phyloP scores from a whole-genome alignment of 371 early-diverging fungal species.

The Dinochytrium kinnereticum region DNA sequence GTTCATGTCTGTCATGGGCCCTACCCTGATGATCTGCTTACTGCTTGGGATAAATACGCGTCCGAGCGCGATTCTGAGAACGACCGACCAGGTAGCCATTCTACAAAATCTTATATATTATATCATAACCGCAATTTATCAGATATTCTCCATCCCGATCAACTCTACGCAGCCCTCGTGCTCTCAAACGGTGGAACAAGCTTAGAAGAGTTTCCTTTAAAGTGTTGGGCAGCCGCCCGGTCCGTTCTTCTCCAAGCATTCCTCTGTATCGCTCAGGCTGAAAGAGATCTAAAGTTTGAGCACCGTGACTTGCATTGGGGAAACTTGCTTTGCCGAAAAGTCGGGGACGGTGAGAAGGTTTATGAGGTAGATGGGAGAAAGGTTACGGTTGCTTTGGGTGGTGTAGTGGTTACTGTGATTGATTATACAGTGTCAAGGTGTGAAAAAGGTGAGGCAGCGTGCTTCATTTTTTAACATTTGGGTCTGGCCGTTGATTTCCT shows the following conservation, averaged over 20 bases:
- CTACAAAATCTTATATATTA: background rate
- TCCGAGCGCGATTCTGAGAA: constrained; percentile 68
- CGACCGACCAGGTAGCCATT: constrained; percentile 56
- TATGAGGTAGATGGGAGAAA: constrained; percentile 2
- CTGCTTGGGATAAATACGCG: constrained; percentile 73
- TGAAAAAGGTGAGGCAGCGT: constrained; percentile 35
- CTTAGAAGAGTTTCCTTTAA: constrained; percentile 57
- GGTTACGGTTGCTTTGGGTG: constrained; percentile 48
- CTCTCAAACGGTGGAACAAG: constrained; percentile 74
- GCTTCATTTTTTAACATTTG: too few relatives aligned
- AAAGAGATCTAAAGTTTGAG: constrained; percentile 60
- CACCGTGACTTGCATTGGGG: constrained; percentile 93
- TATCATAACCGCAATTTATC: background rate
- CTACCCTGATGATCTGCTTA: constrained; percentile 63
- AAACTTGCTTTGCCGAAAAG: constrained; percentile 64
- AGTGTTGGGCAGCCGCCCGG: constrained; percentile 63
- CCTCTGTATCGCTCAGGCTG: constrained; percentile 63
- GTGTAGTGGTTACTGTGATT: constrained; percentile 68
- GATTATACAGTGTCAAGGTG: constrained; percentile 68
- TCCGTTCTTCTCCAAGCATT: constrained; percentile 63
- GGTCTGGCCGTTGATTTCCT: background rate
- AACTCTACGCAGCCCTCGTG: constrained; percentile 73
- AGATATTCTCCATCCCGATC: constrained; percentile 56
- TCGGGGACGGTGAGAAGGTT: background rate
- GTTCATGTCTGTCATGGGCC: constrained; percentile 60